Conservation (phyloP, 78 protist genomes). For the Speleostelium caveatum region DNA sequence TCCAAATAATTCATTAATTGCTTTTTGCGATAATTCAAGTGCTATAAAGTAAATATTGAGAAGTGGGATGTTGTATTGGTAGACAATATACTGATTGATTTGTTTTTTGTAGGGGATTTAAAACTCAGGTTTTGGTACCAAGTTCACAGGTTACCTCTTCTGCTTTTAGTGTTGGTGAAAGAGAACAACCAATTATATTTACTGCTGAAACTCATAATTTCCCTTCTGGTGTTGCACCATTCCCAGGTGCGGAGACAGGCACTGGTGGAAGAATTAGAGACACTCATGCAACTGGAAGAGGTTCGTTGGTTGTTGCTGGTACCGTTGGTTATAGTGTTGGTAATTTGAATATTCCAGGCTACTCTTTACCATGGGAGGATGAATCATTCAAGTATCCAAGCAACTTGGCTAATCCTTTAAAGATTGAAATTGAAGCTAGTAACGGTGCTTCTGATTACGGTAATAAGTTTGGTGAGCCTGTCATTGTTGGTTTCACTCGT, state of each 20-base stretch:
- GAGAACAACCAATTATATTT: constrained; percentile 83
- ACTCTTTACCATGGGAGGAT: constrained; percentile 90
- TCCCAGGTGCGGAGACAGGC: constrained; percentile 95
- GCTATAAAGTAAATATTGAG: constrained; percentile 64
- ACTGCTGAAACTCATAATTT: constrained; percentile 98
- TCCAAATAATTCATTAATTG: constrained; percentile 79
- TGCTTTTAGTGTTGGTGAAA: constrained; percentile 16
- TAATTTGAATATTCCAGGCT: constrained; percentile 90
- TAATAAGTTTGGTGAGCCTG: constrained; percentile 96
- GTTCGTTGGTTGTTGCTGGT: constrained; percentile 90
- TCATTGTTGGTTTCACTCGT: constrained; percentile 89
- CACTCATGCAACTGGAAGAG: constrained; percentile 92
- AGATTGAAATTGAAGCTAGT: constrained; percentile 91
- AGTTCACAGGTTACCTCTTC: constrained; percentile 7
- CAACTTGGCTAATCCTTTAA: constrained; percentile 87
- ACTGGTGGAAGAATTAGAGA: constrained; percentile 96
- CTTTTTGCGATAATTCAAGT: constrained; percentile 95
- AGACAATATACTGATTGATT: too few species aligned
- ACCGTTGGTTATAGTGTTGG: constrained; percentile 88
- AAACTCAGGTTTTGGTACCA: constrained; percentile 71
- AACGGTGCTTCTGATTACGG: constrained; percentile 95
- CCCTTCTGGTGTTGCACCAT: constrained; percentile 96
- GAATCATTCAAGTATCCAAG: constrained; percentile 42
- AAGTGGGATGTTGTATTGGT: neutral
- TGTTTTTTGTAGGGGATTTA: constrained; percentile 13